Evolutionary conservation across 345 rosid genomes (phyloP).

Genomic region (Boechera divaricarpa): DNA sequence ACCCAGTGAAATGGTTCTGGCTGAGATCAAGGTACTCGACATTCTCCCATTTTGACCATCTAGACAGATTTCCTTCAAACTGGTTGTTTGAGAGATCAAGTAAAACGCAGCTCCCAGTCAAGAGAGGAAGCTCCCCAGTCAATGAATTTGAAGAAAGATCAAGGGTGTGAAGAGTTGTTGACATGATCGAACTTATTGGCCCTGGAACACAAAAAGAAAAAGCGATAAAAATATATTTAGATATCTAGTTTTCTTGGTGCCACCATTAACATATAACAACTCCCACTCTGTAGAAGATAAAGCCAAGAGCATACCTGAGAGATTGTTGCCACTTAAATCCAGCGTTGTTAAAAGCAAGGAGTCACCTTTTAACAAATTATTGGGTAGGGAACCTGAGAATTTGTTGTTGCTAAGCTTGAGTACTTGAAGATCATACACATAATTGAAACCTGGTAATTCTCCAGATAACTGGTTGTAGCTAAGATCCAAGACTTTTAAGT

Average conservation of each 20-base stretch:
- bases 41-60: constrained; percentile 80
- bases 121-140: constrained; percentile 82
- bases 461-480: constrained; percentile 94
- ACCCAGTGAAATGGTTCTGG: constrained; percentile 71
- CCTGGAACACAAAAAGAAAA: constrained; percentile 59
- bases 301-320: constrained; percentile 63
- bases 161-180: constrained; percentile 71
- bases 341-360: constrained; percentile 73
- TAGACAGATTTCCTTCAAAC: constrained; percentile 78
- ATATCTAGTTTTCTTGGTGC: constrained; percentile 8
- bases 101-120: constrained; percentile 77
- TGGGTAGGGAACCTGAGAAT: constrained; percentile 87
- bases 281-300: constrained; percentile 22
- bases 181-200: constrained; percentile 72
- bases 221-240: not conserved
- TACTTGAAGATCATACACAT: constrained; percentile 87
- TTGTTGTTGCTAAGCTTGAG: constrained; percentile 88
- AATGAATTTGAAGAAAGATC: constrained; percentile 84
- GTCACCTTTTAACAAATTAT: constrained; percentile 87
- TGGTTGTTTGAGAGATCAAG: constrained; percentile 92
- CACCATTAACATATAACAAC: constrained; percentile 3
- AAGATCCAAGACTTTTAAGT: constrained; percentile 80
- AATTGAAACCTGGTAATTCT: constrained; percentile 90
- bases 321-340: constrained; percentile 93
- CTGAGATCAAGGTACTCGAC: constrained; percentile 92